phyloP scores from a whole-genome alignment of 1,284 basidiomycete genomes.

The Puccinia coronata region DNA sequence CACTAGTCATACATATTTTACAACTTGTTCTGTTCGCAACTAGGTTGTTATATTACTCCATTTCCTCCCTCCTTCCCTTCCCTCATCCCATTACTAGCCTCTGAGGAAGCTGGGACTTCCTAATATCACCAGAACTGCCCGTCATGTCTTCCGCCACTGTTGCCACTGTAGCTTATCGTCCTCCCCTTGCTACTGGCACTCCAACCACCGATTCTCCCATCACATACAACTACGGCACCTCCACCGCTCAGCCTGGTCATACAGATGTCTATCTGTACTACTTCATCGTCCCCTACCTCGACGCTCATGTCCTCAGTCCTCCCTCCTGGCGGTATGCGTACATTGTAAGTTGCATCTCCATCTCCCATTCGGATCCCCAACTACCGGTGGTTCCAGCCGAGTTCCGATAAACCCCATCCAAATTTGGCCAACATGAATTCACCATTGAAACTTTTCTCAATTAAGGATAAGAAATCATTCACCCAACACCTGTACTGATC shows the following conservation, averaged over 20 bases:
- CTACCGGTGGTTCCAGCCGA: too few relatives aligned
- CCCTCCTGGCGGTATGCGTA: constrained; percentile 61
- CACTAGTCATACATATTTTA: too few relatives aligned
- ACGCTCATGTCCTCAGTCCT: constrained; percentile 59
- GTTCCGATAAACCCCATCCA: background rate
- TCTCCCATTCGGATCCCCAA: too few relatives aligned
- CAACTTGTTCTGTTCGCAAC: too few relatives aligned
- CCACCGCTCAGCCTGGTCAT: constrained; percentile 43
- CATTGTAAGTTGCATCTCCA: constrained; percentile 53
- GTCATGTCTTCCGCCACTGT: constrained; percentile 30
- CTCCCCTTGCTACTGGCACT: constrained; percentile 36
- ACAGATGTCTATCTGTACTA: constrained; percentile 50
- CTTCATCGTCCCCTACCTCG: constrained; percentile 56
- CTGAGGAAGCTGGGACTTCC: too few relatives aligned
- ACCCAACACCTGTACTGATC: background rate
- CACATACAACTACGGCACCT: constrained; percentile 34
- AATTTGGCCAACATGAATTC: background rate
- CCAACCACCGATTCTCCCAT: constrained; percentile 21
- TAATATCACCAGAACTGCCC: too few relatives aligned
- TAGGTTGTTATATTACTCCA: too few relatives aligned
- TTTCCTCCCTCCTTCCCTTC: too few relatives aligned
- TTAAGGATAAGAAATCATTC: background rate
- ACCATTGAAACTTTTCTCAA: background rate
- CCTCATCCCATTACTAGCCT: too few relatives aligned
- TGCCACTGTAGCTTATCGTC: constrained; percentile 33